Evolutionary conservation across 1,284 basidiomycete genomes (phyloP), one percentile per base, ranked within the genome.

Genomic region (Lentinula novae-zelandiae): DNA sequence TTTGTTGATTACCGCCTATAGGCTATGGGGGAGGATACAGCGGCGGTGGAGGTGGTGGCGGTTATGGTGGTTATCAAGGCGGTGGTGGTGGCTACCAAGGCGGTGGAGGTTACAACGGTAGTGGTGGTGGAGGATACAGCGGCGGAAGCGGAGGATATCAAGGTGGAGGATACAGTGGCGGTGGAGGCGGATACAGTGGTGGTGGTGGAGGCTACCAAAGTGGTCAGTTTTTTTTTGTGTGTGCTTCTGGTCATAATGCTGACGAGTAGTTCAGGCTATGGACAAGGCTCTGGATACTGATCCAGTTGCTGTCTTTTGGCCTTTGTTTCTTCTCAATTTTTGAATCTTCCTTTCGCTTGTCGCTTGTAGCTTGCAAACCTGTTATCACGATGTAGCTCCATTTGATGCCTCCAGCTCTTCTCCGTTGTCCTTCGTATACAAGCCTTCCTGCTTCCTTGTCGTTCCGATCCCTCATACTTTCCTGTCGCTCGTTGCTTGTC

Each of bases 21-120:
- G 52, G 15, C 9, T 38, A 53, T 15, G 33, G 69, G 53, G 75
- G 76, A 68, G 67, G 70, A 60, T 75, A 27, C 27, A 27, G 27
- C 3, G 27, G 27, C 3, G 27, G 27, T 27, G 74, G 38, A 70
- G 63, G 64, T 10, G 53, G 54, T 1, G 54, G 55, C 8, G 36
- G 36, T 8, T 38, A 38, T 12, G 54, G 55, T 17, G 36, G 36
- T 8, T 38, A 38, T 4, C 31, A 36, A 27, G 42, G 27, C 13
- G 53, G 55, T 51, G 38, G 33, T 12, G 57, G 57, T 51, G 33
- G 57, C 10, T 59, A 59, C 44, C 49, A 62, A n/a, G 52, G 64
- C 50, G 64, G 65, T 27, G 52, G 57, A 22, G 62, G 62, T 9
- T 63, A 62, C 49, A 54, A 56, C 52, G 67, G 67, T 39, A 12